Conservation (phyloP, 257 asterid genomes). For the Solanum virginianum region DNA sequence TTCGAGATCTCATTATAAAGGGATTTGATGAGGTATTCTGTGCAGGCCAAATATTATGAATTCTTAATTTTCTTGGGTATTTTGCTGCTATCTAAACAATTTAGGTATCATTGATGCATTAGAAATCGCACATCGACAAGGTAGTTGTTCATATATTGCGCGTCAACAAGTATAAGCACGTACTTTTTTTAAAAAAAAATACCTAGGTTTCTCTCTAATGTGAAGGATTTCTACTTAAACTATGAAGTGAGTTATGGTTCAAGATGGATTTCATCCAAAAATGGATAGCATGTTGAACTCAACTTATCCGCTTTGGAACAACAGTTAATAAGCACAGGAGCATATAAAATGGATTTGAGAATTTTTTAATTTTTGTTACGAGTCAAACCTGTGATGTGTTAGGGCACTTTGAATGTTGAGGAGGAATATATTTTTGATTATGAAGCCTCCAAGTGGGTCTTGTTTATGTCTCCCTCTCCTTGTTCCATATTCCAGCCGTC, state of each 20-base stretch:
- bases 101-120: background rate
- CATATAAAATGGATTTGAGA: background rate
- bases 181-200: background rate
- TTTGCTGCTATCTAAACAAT: background rate
- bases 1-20: background rate
- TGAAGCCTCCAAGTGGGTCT: conserved; percentile 21
- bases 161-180: background rate
- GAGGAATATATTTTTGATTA: conserved; percentile 5
- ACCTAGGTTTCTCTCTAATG: background rate
- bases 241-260: background rate
- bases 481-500: conserved; percentile 51
- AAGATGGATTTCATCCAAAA: background rate
- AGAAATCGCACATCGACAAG: background rate
- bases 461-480: conserved; percentile 6
- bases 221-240: background rate
- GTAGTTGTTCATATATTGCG: background rate
- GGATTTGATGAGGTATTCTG: background rate
- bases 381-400: background rate
- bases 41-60: background rate
- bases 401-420: conserved; percentile 39
- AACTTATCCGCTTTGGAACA: conserved; percentile 22
- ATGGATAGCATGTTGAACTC: background rate
- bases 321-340: background rate
- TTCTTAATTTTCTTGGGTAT: background rate
- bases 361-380: too few species aligned